Conservation (phyloP, 257 asterid genomes). For the Dorcoceras hygrometricum region DNA sequence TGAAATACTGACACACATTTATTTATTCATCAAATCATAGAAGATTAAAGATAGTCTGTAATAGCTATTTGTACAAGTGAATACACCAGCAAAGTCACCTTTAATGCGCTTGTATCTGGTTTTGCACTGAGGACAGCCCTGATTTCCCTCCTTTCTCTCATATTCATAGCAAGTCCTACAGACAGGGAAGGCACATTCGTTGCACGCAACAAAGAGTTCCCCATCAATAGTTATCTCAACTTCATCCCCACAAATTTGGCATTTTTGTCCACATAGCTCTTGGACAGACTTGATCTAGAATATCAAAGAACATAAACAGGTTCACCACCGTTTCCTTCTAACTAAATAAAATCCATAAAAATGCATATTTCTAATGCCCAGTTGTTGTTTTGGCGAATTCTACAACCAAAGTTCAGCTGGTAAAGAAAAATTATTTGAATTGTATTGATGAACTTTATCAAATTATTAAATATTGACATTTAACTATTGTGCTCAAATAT, state of each 20-base stretch:
- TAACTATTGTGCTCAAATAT: too few species aligned
- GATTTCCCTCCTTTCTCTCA: constrained; percentile 86
- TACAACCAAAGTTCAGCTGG: not conserved
- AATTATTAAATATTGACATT: too few species aligned
- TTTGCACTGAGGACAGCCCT: constrained; percentile 90
- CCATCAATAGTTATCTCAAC: constrained; percentile 60
- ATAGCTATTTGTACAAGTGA: not conserved
- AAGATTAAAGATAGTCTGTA: constrained; percentile 3
- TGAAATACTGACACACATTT: constrained; percentile 24
- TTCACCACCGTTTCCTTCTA: constrained; percentile 19
- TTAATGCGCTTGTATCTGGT: constrained; percentile 84
- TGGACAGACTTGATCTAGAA: constrained; percentile 63
- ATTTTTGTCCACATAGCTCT: constrained; percentile 65
- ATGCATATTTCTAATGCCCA: constrained; percentile 12
- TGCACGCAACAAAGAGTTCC: constrained; percentile 88
- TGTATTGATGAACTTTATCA: not conserved
- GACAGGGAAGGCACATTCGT: constrained; percentile 91
- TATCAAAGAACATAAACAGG: constrained; percentile 17
- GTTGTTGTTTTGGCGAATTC: not conserved
- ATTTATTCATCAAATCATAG: constrained; percentile 2
- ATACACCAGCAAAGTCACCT: constrained; percentile 34
- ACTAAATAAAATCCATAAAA: not conserved
- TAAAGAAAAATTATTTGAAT: not conserved
- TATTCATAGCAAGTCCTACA: constrained; percentile 82
- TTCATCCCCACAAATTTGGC: constrained; percentile 83